A percentile compares a stretch with the other conserved stretches of the same genome.
Conservation (phyloP, 495 filamentous ascomycete genomes). For the Aspergillus conjunctus region DNA sequence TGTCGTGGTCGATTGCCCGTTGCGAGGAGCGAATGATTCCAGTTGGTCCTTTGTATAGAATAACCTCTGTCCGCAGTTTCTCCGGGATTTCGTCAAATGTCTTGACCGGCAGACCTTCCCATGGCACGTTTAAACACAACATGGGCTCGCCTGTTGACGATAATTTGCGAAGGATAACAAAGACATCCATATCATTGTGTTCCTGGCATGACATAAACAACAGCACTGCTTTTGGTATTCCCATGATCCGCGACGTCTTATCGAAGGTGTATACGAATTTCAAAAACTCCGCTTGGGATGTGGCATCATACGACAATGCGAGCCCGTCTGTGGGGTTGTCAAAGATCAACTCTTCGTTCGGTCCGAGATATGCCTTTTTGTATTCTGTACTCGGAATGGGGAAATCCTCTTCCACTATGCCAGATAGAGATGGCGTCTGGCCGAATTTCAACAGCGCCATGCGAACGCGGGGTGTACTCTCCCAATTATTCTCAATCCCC, state of each 20-base stretch:
- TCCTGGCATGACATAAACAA: slow-evolving; percentile 40
- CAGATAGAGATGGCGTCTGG: slow-evolving; percentile 21
- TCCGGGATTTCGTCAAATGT: slow-evolving; percentile 26
- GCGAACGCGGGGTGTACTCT: slow-evolving; percentile 41
- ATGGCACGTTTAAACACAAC: slow-evolving; percentile 37
- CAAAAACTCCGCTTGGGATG: slow-evolving; percentile 22
- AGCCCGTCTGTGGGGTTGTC: slow-evolving; percentile 3
- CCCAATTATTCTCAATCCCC: slow-evolving; percentile 45
- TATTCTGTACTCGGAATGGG: neutral
- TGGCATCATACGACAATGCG: slow-evolving; percentile 28
- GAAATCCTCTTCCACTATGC: neutral
- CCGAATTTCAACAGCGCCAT: slow-evolving; percentile 30
- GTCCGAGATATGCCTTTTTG: slow-evolving; percentile 28
- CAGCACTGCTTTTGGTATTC: slow-evolving; percentile 36
- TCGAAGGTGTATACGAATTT: slow-evolving; percentile 39
- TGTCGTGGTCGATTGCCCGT: slow-evolving; percentile 27
- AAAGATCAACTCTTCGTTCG: slow-evolving; percentile 11
- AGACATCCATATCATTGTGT: slow-evolving; percentile 43
- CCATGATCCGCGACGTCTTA: slow-evolving; percentile 29
- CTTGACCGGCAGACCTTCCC: slow-evolving; percentile 20
- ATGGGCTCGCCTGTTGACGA: slow-evolving; percentile 36
- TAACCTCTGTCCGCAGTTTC: slow-evolving; percentile 25
- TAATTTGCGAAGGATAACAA: slow-evolving; percentile 40
- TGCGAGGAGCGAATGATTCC: slow-evolving; percentile 41
- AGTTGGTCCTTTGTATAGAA: slow-evolving; percentile 32